Conservation (phyloP, 169 alveolate genomes). For the Cystoisospora suis region DNA sequence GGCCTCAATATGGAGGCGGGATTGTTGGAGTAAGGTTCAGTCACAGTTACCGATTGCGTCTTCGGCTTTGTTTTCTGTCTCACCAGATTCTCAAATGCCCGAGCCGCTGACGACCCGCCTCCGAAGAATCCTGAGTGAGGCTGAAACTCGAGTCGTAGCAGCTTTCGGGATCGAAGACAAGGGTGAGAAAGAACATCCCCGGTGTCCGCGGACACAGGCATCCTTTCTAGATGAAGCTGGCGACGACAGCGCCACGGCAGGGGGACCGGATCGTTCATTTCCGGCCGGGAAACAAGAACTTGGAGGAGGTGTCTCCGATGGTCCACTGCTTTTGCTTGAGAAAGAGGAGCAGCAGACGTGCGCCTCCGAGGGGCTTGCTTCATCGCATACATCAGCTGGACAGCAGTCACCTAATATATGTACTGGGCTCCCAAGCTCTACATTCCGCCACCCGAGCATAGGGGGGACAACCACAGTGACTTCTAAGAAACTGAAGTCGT, state of each 20-base stretch:
- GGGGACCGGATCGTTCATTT: not conserved
- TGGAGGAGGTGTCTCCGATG: too few species aligned
- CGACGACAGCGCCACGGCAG: not conserved
- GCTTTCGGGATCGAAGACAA: slow-evolving; percentile 13
- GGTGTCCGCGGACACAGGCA: not conserved
- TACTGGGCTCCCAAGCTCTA: not conserved
- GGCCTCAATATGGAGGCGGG: too few species aligned
- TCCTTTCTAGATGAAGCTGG: not conserved
- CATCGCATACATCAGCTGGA: not conserved
- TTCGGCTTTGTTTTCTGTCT: too few species aligned
- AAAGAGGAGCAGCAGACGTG: too few species aligned
- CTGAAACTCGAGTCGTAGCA: slow-evolving; percentile 33
- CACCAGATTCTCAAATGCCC: slow-evolving; percentile 24
- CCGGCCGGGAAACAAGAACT: too few species aligned
- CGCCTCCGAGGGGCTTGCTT: not conserved
- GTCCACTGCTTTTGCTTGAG: too few species aligned
- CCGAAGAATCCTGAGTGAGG: not conserved
- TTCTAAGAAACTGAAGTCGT: not conserved
- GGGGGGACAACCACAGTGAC: too few species aligned
- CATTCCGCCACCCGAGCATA: not conserved
- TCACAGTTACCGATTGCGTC: too few species aligned
- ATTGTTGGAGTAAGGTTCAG: too few species aligned
- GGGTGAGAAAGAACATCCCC: not conserved
- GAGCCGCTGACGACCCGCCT: slow-evolving; percentile 12
- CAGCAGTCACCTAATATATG: not conserved